Evolutionary conservation across 2,329 filamentous ascomycete genomes (phyloP).

Genomic region (Hypoxylon sp.): DNA sequence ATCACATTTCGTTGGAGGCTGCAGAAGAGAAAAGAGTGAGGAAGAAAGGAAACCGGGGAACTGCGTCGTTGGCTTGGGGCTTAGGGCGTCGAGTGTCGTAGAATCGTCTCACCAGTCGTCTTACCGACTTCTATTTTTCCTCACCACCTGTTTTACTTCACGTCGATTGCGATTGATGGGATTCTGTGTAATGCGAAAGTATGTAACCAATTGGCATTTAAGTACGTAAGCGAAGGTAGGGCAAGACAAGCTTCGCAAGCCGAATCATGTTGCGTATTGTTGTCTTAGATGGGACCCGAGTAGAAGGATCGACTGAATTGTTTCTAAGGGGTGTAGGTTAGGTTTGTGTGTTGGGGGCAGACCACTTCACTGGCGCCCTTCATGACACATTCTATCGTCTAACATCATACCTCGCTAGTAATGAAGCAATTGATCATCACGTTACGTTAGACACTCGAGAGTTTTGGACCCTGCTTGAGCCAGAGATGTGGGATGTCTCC

Average conservation of each 20-base stretch:
- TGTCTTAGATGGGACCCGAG: constrained; percentile 23
- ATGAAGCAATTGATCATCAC: constrained; percentile 22
- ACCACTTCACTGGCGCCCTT: background rate
- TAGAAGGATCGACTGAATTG: background rate
- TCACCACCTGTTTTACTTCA: constrained; percentile 24
- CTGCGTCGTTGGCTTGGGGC: constrained; percentile 20
- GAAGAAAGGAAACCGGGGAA: constrained; percentile 11
- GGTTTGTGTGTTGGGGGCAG: background rate
- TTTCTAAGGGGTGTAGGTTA: background rate
- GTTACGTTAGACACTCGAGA: constrained; percentile 25
- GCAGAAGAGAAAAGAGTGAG: constrained; percentile 12
- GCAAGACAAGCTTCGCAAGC: constrained; percentile 29
- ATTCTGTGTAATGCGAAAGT: constrained; percentile 11
- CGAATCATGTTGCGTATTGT: constrained; percentile 21
- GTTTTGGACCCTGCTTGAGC: constrained; percentile 27
- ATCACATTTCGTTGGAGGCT: constrained; percentile 28
- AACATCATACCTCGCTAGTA: constrained; percentile 15
- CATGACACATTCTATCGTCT: background rate
- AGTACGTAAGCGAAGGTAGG: constrained; percentile 32
- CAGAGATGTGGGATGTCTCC: constrained; percentile 10
- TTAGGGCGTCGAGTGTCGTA: constrained; percentile 11
- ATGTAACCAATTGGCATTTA: constrained; percentile 11
- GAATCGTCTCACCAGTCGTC: constrained; percentile 17
- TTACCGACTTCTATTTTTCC: constrained; percentile 5
- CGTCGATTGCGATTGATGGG: constrained; percentile 14